A percentile compares a stretch with the other conserved stretches of the same genome.
These are phyloP conservation scores for Ceratocystis albifundus DNA, from an alignment of 2,329 filamentous ascomycete species.

Conservation along the genomic window DNA sequence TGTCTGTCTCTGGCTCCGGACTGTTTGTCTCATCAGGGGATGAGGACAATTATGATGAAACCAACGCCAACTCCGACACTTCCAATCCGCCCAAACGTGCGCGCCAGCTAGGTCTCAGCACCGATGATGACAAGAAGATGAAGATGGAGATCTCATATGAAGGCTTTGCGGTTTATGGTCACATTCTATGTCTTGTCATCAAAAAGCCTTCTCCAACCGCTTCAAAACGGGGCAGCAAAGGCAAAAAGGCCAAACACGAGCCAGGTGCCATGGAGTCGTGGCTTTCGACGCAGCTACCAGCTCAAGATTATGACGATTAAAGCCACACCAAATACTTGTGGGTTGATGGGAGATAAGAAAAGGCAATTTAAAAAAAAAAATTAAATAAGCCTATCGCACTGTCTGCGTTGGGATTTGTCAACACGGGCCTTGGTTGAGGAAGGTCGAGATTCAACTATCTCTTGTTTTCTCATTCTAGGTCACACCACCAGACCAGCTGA, in stretches of 20 bases:
- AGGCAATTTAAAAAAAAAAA: conserved; percentile 7
- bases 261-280: conserved; percentile 73
- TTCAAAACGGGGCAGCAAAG: conserved; percentile 27
- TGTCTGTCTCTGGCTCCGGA: neutral
- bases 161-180: conserved; percentile 89
- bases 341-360: neutral
- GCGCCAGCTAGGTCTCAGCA: conserved; percentile 30
- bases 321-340: neutral
- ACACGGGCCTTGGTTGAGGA: conserved; percentile 5
- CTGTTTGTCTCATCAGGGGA: conserved; percentile 18
- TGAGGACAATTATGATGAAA: conserved; percentile 20
- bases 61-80: conserved; percentile 28
- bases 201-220: conserved; percentile 51
- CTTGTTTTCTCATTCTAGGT: neutral
- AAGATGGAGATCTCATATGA: conserved; percentile 80
- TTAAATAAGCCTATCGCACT: neutral
- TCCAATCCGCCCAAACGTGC: conserved; percentile 34
- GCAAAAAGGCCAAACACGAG: conserved; percentile 37
- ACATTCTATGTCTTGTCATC: conserved; percentile 82
- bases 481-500: conserved; percentile 9
- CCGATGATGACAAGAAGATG: conserved; percentile 82
- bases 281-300: conserved; percentile 66
- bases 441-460: neutral
- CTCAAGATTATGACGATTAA: conserved; percentile 22
- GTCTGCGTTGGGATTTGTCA: neutral